Conservation (phyloP, 202 grass and related monocot species). For the Schoenoplectus tabernaemontani region DNA sequence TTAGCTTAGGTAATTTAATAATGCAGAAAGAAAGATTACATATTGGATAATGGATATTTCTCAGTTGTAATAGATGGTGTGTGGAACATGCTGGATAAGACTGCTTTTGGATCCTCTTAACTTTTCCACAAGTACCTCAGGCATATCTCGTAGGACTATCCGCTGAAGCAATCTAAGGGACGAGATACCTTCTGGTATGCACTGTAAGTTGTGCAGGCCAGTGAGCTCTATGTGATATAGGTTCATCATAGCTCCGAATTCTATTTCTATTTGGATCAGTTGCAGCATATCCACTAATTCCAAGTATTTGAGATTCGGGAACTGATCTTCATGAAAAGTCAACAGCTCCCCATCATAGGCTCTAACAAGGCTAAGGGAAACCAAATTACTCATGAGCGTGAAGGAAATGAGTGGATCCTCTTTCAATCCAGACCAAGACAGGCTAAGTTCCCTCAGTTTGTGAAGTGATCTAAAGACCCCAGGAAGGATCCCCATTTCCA, state of each 20-base stretch:
- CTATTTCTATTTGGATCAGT: conserved; percentile 22
- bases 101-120: conserved; percentile 9
- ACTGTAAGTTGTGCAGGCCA: conserved; percentile 19
- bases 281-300: conserved; percentile 26
- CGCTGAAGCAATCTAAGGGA: not conserved
- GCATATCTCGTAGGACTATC: conserved; percentile 14
- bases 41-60: not conserved
- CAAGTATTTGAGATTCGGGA: conserved; percentile 28
- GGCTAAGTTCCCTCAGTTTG: conserved; percentile 14
- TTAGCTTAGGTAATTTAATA: too few relatives aligned
- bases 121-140: conserved; percentile 12
- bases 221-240: not conserved
- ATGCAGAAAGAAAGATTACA: not conserved
- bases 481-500: conserved; percentile 19
- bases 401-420: conserved; percentile 37
- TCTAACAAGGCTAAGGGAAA: not conserved
- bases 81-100: conserved; percentile 27
- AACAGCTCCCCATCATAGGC: conserved; percentile 28
- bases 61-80: not conserved
- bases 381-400: conserved; percentile 24
- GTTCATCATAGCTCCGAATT: conserved; percentile 25
- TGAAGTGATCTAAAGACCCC: conserved; percentile 8
- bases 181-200: conserved; percentile 18
- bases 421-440: conserved; percentile 29
- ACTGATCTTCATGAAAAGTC: conserved; percentile 27